Conservation (phyloP, 2,329 filamentous ascomycete species). For the Monilinia polystroma region DNA sequence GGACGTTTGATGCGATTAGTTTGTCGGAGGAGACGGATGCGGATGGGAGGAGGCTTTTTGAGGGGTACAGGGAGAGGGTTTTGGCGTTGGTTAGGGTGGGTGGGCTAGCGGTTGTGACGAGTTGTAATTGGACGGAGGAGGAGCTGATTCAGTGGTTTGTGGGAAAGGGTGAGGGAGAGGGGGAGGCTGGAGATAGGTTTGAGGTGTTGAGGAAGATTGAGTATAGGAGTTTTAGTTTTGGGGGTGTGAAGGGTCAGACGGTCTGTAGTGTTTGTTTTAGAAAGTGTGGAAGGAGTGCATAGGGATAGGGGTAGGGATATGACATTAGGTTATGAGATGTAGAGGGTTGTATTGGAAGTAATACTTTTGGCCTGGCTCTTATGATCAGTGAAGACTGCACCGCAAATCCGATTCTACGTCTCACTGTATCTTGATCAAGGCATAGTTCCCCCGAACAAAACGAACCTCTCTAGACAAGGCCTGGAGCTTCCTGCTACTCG, state of each 20-base stretch:
- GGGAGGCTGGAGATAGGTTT: constrained; percentile 29
- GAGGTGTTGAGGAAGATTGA: constrained; percentile 65
- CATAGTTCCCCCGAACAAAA: too few species aligned
- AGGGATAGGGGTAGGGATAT: not conserved
- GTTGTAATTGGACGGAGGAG: constrained; percentile 96
- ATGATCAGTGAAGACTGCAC: too few species aligned
- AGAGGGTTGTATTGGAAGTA: not conserved
- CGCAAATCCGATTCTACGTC: not conserved
- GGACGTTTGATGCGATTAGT: constrained; percentile 93
- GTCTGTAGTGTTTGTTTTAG: constrained; percentile 85
- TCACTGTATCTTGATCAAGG: not conserved
- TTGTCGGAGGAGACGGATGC: constrained; percentile 59
- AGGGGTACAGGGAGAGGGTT: constrained; percentile 71
- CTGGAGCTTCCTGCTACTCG: not conserved
- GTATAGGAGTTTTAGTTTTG: constrained; percentile 87
- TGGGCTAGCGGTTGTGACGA: constrained; percentile 81
- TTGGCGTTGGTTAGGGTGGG: constrained; percentile 65
- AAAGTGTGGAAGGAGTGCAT: constrained; percentile 39
- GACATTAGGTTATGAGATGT: too few species aligned
- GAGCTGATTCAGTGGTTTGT: constrained; percentile 82
- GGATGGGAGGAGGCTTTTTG: constrained; percentile 62
- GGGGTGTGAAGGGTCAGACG: constrained; percentile 81
- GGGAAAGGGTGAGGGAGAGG: constrained; percentile 46
- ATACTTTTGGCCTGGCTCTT: not conserved
- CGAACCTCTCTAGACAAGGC: too few species aligned